Percentiles rank a stretch among this genome's conserved stretches.
Evolutionary conservation across 345 rosid species (phyloP).

Genomic region (Psidium guajava): DNA sequence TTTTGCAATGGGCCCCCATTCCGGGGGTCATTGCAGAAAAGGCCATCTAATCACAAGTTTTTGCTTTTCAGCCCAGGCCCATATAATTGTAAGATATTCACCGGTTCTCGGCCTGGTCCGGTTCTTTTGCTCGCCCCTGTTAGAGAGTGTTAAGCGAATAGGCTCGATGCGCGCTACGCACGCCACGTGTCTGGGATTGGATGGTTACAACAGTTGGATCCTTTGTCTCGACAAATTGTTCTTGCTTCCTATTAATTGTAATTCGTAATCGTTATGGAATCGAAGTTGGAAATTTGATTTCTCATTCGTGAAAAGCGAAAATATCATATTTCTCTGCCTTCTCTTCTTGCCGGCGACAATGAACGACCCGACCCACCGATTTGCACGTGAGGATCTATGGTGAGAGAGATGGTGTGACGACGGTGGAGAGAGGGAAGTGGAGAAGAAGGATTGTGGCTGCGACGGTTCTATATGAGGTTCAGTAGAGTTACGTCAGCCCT

Average conservation of each 20-base stretch:
- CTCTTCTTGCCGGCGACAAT: neutral
- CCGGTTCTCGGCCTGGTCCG: no score
- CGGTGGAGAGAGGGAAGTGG: neutral
- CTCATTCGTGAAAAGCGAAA: no score
- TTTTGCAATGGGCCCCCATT: neutral
- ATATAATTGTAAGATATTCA: no score
- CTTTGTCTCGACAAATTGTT: no score
- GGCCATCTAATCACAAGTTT: neutral
- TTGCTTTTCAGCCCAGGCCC: neutral
- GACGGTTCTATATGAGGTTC: neutral
- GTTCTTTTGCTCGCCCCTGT: no score
- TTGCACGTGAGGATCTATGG: neutral
- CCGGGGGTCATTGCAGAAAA: neutral
- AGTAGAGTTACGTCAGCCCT: neutral
- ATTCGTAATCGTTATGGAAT: neutral
- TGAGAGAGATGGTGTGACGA: neutral
- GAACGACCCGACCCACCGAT: neutral
- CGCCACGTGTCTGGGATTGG: no score
- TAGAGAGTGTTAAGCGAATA: no score
- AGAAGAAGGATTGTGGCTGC: neutral
- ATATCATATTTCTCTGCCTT: no score
- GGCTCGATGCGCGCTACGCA: no score
- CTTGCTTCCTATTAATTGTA: no score
- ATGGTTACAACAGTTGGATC: no score
- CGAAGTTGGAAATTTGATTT: neutral